Conservation (phyloP, 2,329 filamentous ascomycete species). For the Apiospora kogelbergensis region DNA sequence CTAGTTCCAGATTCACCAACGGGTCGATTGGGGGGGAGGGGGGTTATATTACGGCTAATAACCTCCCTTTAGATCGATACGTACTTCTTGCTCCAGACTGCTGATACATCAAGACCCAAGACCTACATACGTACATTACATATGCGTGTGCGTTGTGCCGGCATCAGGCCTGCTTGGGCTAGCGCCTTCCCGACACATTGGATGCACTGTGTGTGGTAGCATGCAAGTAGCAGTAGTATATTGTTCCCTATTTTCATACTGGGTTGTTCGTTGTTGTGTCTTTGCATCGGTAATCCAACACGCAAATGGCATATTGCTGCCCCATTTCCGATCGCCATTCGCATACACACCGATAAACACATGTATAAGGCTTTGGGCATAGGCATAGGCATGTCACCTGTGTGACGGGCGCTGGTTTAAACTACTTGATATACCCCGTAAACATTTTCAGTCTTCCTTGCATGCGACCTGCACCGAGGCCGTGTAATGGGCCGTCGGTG, state of each 20-base stretch:
- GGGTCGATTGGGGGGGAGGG: not conserved
- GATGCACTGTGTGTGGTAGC: constrained; percentile 13
- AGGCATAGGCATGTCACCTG: not conserved
- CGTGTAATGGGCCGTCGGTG: not conserved
- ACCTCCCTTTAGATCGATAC: not conserved
- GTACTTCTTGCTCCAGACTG: not conserved
- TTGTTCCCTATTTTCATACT: not conserved
- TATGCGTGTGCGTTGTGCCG: constrained; percentile 5
- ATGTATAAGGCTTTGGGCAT: too few species aligned
- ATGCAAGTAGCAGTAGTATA: not conserved
- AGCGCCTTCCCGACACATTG: constrained; percentile 16
- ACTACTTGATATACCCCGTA: not conserved
- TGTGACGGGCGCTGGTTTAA: not conserved
- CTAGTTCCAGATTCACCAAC: constrained; percentile 8
- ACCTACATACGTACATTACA: constrained; percentile 13
- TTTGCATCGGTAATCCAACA: too few species aligned
- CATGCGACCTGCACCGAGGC: not conserved
- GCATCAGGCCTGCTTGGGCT: constrained; percentile 13
- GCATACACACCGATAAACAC: not conserved
- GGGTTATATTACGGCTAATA: constrained; percentile 9
- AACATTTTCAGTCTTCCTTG: not conserved
- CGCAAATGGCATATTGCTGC: not conserved
- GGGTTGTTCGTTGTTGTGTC: not conserved
- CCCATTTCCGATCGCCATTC: not conserved
- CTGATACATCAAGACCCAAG: not conserved